phyloP scores from a whole-genome alignment of 1,284 basidiomycete genomes.

The Moniliophthora roreri region DNA sequence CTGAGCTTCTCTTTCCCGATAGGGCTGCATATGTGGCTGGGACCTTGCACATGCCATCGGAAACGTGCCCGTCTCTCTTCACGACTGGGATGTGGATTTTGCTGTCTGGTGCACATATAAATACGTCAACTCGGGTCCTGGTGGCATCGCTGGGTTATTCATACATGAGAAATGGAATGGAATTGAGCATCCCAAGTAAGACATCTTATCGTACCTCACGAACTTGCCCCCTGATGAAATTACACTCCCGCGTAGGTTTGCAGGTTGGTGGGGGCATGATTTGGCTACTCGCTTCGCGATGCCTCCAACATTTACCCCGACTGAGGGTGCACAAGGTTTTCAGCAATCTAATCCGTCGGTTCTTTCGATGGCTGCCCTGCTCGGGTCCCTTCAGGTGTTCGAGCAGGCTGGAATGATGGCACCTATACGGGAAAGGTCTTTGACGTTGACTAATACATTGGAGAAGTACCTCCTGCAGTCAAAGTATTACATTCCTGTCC shows the following conservation, averaged over 20 bases:
- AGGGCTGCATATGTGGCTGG: conserved; percentile 94
- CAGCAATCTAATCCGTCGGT: conserved; percentile 94
- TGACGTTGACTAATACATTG: conserved; percentile 70
- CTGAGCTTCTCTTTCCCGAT: conserved; percentile 17
- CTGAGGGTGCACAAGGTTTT: conserved; percentile 90
- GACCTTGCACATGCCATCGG: conserved; percentile 96
- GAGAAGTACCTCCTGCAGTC: conserved; percentile 64
- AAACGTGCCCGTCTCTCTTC: conserved; percentile 87
- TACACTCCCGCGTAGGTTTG: conserved; percentile 53
- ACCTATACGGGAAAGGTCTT: conserved; percentile 67
- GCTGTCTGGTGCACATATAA: conserved; percentile 99
- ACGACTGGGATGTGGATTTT: conserved; percentile 96
- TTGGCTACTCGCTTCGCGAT: conserved; percentile 87
- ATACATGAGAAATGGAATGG: conserved; percentile 83
- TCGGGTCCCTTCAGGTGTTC: conserved; percentile 83
- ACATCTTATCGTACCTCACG: conserved; percentile 15
- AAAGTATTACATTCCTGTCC: conserved; percentile 56
- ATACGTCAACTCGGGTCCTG: conserved; percentile 95
- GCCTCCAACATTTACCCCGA: conserved; percentile 82
- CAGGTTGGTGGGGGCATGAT: conserved; percentile 99
- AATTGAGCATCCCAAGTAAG: conserved; percentile 57
- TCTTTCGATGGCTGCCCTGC: conserved; percentile 75
- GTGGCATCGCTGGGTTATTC: conserved; percentile 92
- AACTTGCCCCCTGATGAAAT: conserved; percentile 15
- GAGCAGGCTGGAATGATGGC: conserved; percentile 74